Evolutionary conservation across 257 asterid species (phyloP), one percentile per base, ranked within the genome.

Genomic region (Solanum clarkiae): DNA sequence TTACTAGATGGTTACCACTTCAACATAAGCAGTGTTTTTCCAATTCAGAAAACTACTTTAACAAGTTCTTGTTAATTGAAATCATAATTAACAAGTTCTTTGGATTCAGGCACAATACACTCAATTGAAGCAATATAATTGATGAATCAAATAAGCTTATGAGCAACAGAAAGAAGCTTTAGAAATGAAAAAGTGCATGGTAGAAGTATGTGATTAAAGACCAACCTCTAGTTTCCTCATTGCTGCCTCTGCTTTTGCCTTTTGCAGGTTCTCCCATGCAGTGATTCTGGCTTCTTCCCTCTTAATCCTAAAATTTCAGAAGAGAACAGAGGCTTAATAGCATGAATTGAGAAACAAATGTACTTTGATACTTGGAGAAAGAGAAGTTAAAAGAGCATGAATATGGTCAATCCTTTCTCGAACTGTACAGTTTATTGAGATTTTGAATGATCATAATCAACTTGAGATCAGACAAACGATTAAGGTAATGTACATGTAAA

Each of bases 241-340:
- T 44, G 95, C 92, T 85, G 97, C 92, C 87, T 94, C 97, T 18
- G 97, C 97, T 92, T 93, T 94, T 60, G 97, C 97, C 87, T 93
- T 94, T 88, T 94, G 97, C 86, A 94, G 89, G 86, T 93, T 93
- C 91, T 94, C 97, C 97, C 97, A 94, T 22, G 96, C 96, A 17
- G 92, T 81, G 80, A 94, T 93, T 85, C 89, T 94, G 59, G 96
- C 93, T 89, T 94, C 95, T 89, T 94, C 95, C 84, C 94, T 88
- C 88, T 84, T 90, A 84, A 89, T 80, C 89, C 96, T 93, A 90
- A 70, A 84, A 91, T 85, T 16, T 79, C 47, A 5, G 65, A 77
- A 77, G 26, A 26, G 59, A 87, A 80, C 80, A 57, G 60, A 63
- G 69, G 7, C 36, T 74, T 47, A 29, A 36, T 77, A 62, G 54